Conservation (phyloP, 169 alveolate genomes). For the Eimeria brunetti region DNA sequence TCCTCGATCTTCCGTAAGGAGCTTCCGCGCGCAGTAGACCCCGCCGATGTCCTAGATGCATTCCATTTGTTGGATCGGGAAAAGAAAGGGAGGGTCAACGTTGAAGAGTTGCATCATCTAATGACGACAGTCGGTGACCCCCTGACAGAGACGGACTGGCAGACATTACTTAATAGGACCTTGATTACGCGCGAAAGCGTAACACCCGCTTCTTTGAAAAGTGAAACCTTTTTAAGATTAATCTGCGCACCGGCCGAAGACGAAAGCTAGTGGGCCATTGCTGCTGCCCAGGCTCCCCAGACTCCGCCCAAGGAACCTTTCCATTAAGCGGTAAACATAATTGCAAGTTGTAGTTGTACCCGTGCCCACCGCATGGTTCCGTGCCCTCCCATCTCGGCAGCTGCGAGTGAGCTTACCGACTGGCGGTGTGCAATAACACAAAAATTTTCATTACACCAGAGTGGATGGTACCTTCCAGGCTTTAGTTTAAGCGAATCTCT, state of each 20-base stretch:
- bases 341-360: neutral
- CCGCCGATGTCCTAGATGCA: slow-evolving; percentile 48
- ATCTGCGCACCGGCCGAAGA: slow-evolving; percentile 40
- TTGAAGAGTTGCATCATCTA: slow-evolving; percentile 51
- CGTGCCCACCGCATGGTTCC: no score
- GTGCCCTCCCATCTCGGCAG: neutral
- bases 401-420: neutral
- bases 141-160: slow-evolving; percentile 46
- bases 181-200: slow-evolving; percentile 47
- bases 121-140: slow-evolving; percentile 40
- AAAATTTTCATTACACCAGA: neutral
- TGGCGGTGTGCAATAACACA: neutral
- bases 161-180: slow-evolving; percentile 11
- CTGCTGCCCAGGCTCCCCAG: neutral
- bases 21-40: slow-evolving; percentile 48
- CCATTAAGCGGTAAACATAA: neutral
- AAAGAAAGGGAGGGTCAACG: slow-evolving; percentile 53
- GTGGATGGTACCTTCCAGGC: neutral
- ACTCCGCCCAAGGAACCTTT: neutral
- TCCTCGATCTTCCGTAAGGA: slow-evolving; percentile 1
- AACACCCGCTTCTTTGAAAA: slow-evolving; percentile 47
- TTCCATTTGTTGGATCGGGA: slow-evolving; percentile 56
- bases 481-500: neutral
- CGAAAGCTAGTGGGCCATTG: slow-evolving; percentile 10
- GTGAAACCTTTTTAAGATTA: slow-evolving; percentile 25